Conservation (phyloP, 2,329 filamentous ascomycete species). For the Chrysoporthe puriensis region DNA sequence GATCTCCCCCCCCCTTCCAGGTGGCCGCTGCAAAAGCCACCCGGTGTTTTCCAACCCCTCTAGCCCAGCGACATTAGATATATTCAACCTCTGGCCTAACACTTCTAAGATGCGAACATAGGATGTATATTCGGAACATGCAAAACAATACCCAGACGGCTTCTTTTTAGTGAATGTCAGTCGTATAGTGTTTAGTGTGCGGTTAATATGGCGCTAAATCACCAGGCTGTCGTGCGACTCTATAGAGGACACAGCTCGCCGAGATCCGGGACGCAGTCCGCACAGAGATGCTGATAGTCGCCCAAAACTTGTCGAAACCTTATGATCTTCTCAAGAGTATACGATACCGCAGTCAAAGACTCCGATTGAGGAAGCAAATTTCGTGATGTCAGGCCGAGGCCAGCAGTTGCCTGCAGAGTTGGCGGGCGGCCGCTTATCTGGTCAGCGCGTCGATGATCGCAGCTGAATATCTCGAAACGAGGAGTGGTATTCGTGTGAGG, state of each 20-base stretch:
- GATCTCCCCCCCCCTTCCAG: too few relatives aligned
- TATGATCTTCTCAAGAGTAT: too few relatives aligned
- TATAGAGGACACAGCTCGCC: too few relatives aligned
- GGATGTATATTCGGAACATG: not conserved
- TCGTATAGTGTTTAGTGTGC: not conserved
- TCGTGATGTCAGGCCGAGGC: not conserved
- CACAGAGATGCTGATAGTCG: too few relatives aligned
- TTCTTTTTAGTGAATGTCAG: not conserved
- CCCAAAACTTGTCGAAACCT: too few relatives aligned
- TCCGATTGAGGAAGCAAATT: too few relatives aligned
- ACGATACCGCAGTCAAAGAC: too few relatives aligned
- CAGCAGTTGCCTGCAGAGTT: not conserved
- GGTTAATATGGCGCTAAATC: too few relatives aligned
- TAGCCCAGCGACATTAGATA: not conserved
- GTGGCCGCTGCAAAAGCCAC: too few relatives aligned
- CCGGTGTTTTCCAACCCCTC: too few relatives aligned
- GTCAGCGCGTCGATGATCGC: not conserved
- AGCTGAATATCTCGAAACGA: not conserved
- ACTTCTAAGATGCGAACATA: not conserved
- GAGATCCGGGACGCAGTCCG: too few relatives aligned
- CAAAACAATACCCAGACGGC: not conserved
- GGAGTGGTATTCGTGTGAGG: not conserved
- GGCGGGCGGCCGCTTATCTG: not conserved
- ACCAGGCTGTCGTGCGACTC: too few relatives aligned
- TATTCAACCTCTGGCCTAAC: not conserved